Percentiles rank a stretch among this genome's conserved stretches.
Evolutionary conservation across 306 rosid species (phyloP).

Genomic region (Mimosa bimucronata): DNA sequence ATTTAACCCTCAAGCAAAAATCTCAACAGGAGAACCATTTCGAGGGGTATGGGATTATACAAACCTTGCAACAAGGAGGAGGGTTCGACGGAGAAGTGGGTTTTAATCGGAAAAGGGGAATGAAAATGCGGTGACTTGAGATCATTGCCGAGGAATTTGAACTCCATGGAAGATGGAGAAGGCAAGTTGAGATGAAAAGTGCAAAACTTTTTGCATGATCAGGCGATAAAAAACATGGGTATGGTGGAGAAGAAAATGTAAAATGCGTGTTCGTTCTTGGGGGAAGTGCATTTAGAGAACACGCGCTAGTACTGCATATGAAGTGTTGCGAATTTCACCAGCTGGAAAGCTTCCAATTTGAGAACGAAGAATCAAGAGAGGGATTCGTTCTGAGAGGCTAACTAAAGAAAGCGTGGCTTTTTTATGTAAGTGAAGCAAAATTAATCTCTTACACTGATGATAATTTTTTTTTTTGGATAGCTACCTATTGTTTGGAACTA

Average conservation of each 20-base stretch:
- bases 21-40: no score
- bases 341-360: background rate
- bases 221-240: no score
- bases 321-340: background rate
- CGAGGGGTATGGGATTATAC: background rate
- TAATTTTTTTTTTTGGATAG: no score
- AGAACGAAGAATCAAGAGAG: background rate
- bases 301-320: background rate
- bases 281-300: background rate
- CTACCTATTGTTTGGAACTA: no score
- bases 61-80: conserved; percentile 32
- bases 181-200: background rate
- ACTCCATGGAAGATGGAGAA: conserved; percentile 41
- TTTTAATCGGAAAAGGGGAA: background rate
- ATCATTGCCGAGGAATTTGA: conserved; percentile 48
- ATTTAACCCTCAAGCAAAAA: background rate
- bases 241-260: background rate
- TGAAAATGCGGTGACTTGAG: conserved; percentile 20
- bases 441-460: no score
- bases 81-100: background rate
- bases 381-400: background rate
- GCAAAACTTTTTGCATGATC: background rate
- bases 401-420: background rate
- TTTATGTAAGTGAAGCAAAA: no score
- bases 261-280: background rate